Conservation (phyloP, 208 protist genomes). For the Trichomonas gallinae region DNA sequence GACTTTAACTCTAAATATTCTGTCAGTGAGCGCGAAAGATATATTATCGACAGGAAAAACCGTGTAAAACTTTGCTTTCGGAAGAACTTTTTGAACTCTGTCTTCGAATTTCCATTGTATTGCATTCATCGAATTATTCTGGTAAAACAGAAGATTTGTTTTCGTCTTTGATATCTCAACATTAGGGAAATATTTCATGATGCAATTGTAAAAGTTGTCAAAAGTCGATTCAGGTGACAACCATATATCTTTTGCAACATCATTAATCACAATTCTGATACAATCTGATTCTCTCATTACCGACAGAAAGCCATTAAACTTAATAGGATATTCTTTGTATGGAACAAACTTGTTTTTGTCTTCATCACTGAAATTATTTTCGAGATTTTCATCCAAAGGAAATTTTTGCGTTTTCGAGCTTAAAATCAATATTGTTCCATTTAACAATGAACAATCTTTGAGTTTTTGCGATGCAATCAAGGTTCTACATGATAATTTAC, state of each 20-base stretch:
- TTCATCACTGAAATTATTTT: background rate
- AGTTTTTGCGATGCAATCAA: background rate
- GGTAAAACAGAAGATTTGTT: background rate
- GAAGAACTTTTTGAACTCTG: background rate
- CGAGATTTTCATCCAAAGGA: background rate
- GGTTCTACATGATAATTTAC: background rate
- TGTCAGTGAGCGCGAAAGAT: background rate
- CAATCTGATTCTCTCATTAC: background rate
- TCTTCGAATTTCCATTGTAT: background rate
- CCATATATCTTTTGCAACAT: background rate
- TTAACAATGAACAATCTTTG: background rate
- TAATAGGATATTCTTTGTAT: background rate
- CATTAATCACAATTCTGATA: background rate
- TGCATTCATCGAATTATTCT: background rate
- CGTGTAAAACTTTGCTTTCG: background rate
- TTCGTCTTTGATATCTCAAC: background rate
- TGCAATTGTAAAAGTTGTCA: background rate
- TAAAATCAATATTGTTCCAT: background rate
- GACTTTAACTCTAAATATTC: background rate
- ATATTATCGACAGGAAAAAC: background rate
- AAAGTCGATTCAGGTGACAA: background rate
- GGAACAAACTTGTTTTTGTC: background rate
- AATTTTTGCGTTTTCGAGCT: background rate
- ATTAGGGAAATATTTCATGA: background rate
- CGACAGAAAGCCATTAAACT: background rate